Conservation (phyloP, 2,329 filamentous ascomycete species). For the Thermomyces lanuginosus region DNA sequence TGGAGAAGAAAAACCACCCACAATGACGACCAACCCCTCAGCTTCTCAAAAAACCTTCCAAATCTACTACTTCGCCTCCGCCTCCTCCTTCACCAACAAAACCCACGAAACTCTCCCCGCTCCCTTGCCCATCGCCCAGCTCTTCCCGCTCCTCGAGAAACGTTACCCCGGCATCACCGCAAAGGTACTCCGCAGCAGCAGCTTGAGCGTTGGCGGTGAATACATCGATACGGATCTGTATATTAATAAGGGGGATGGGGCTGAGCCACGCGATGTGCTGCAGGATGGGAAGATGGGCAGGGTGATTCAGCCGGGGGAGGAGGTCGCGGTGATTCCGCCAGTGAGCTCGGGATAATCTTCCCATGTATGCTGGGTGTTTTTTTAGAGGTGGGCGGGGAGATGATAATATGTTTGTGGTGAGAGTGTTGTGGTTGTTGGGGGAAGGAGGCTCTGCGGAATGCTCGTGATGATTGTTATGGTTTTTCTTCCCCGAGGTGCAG, state of each 20-base stretch:
- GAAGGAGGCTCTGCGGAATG: too few species aligned
- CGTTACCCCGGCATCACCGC: constrained; percentile 26
- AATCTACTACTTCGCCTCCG: constrained; percentile 32
- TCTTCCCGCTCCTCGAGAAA: constrained; percentile 24
- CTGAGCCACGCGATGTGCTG: too few species aligned
- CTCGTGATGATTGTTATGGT: too few species aligned
- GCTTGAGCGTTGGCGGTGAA: constrained; percentile 27
- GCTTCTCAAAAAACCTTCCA: constrained; percentile 17
- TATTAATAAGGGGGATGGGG: constrained; percentile 5
- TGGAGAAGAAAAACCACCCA: background rate
- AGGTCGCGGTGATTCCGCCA: constrained; percentile 32
- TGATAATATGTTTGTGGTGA: too few species aligned
- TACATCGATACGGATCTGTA: constrained; percentile 25
- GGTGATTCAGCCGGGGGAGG: constrained; percentile 23
- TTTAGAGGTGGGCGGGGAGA: too few species aligned
- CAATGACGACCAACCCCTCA: too few species aligned
- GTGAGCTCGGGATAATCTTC: constrained; percentile 29
- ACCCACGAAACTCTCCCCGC: constrained; percentile 25
- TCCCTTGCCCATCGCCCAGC: constrained; percentile 20
- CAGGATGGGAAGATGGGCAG: constrained; percentile 9
- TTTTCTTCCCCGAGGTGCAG: too few species aligned
- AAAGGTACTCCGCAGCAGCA: constrained; percentile 24
- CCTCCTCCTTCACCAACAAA: constrained; percentile 26
- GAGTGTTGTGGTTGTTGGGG: too few species aligned
- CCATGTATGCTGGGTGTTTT: too few species aligned